phyloP scores from a whole-genome alignment of 2,329 filamentous ascomycete genomes.

The Penicillium paneum region DNA sequence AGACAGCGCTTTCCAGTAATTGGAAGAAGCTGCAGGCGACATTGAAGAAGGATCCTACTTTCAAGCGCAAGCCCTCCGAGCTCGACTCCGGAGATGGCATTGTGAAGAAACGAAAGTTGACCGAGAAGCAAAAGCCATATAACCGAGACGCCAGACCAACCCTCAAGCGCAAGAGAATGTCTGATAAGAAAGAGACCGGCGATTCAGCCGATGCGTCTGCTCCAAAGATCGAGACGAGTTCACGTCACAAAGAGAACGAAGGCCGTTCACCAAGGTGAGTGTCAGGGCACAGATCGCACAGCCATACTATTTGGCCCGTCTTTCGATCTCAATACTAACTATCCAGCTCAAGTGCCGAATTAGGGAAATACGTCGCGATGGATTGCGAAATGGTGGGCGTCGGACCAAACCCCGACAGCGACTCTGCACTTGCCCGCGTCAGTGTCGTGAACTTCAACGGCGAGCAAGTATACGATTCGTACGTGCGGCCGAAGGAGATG shows the following conservation, averaged over 20 bases:
- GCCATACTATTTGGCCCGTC: slow-evolving; percentile 14
- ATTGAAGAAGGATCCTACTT: slow-evolving; percentile 35
- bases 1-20: slow-evolving; percentile 47
- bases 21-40: slow-evolving; percentile 51
- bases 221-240: slow-evolving; percentile 43
- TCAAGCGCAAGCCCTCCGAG: slow-evolving; percentile 37
- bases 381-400: slow-evolving; percentile 99
- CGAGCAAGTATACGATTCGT: slow-evolving; percentile 89
- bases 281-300: not conserved
- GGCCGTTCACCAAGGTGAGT: slow-evolving; percentile 53
- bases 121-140: slow-evolving; percentile 24
- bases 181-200: slow-evolving; percentile 23
- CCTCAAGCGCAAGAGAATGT: slow-evolving; percentile 35
- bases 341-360: slow-evolving; percentile 53
- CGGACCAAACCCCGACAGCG: slow-evolving; percentile 57
- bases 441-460: slow-evolving; percentile 94
- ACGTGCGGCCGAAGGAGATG: slow-evolving; percentile 70
- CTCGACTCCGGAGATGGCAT: slow-evolving; percentile 29
- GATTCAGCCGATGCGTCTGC: slow-evolving; percentile 52
- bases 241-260: slow-evolving; percentile 57
- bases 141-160: slow-evolving; percentile 10
- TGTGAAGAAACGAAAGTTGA: slow-evolving; percentile 35
- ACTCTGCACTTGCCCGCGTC: slow-evolving; percentile 78
- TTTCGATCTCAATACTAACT: slow-evolving; percentile 11
- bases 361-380: slow-evolving; percentile 87